phyloP scores from a whole-genome alignment of 2,329 filamentous ascomycete genomes.

The Alternaria sp. region DNA sequence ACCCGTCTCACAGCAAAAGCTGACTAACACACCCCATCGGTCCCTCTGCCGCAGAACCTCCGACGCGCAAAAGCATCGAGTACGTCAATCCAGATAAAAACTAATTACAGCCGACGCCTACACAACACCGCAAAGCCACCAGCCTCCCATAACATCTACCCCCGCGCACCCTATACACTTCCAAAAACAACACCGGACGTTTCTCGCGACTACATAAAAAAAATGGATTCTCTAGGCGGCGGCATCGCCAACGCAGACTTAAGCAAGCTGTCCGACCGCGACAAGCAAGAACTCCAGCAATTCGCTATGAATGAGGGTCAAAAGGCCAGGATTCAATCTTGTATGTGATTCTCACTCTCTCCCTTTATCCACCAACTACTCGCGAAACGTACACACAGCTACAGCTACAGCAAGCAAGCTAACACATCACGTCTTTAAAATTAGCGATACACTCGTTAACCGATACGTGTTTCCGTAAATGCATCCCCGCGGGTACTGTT shows the following conservation, averaged over 20 bases:
- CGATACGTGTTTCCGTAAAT: constrained; percentile 94
- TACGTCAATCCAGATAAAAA: constrained; percentile 4
- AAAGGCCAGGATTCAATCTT: constrained; percentile 74
- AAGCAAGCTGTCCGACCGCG: constrained; percentile 77
- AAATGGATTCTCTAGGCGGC: constrained; percentile 53
- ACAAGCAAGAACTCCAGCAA: constrained; percentile 87
- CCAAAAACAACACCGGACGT: neutral
- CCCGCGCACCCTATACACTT: constrained; percentile 9
- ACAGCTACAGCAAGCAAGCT: neutral
- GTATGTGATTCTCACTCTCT: constrained; percentile 26
- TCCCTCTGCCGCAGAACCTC: neutral
- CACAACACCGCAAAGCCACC: neutral
- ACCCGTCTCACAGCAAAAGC: neutral
- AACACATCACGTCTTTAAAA: neutral
- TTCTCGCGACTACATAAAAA: constrained; percentile 14
- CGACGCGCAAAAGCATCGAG: constrained; percentile 4
- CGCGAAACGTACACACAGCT: neutral
- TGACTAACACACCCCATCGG: constrained; percentile 3
- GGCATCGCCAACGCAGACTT: constrained; percentile 67
- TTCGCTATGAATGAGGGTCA: constrained; percentile 86
- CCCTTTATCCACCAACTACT: neutral
- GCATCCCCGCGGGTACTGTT: constrained; percentile 77
- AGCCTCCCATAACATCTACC: neutral
- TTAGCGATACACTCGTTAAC: constrained; percentile 70
- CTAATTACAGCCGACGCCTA: neutral